Conservation (phyloP, 345 rosid genomes). For the Eucalyptus rudis region DNA sequence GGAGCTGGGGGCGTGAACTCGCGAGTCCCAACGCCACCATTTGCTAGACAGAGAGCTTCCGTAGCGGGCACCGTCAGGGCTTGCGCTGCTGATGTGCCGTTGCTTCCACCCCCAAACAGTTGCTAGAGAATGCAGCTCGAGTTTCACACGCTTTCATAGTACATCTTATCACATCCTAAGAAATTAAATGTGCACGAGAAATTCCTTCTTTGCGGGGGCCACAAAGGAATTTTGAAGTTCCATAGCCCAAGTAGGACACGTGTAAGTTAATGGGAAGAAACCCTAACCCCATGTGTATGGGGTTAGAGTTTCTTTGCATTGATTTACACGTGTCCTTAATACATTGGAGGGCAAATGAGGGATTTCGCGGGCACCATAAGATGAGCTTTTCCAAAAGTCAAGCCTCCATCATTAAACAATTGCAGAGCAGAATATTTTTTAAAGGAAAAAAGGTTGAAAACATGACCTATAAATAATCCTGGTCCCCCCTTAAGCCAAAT, state of each 20-base stretch:
- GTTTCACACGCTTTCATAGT: no score
- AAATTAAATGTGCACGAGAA: no score
- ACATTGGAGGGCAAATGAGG: no score
- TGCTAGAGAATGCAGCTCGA: background rate
- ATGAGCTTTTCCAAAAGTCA: background rate
- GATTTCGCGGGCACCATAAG: accelerated
- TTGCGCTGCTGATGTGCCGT: slow-evolving; percentile 15
- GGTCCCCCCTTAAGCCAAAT: accelerated
- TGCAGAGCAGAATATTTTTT: accelerated
- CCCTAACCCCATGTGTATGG: no score
- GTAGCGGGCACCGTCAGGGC: slow-evolving; percentile 24
- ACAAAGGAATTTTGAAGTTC: no score
- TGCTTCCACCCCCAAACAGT: slow-evolving; percentile 18
- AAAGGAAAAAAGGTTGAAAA: background rate
- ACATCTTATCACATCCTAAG: no score
- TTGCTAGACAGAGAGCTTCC: slow-evolving; percentile 35
- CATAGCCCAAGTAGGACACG: no score
- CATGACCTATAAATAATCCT: background rate
- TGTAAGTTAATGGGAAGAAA: no score
- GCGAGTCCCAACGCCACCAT: slow-evolving; percentile 33
- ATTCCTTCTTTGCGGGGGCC: no score
- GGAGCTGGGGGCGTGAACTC: slow-evolving; percentile 15
- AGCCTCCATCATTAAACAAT: background rate
- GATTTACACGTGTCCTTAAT: no score
- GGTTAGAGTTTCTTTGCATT: no score